Conservation (phyloP, 768 basidiomycete genomes). For the Tulasnella sp. region DNA sequence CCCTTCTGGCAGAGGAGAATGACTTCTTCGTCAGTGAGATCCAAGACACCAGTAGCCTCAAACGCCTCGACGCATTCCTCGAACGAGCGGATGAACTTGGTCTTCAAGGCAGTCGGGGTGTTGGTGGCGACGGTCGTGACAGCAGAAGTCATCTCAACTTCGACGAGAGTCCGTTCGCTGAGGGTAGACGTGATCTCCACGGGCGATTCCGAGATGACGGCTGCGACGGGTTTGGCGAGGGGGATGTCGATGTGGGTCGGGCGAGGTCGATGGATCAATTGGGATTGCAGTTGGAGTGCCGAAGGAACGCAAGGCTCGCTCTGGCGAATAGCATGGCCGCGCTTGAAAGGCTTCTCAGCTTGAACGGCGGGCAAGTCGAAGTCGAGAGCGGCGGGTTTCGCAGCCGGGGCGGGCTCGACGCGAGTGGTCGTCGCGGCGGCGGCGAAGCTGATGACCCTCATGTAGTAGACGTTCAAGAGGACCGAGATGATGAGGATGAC, state of each 20-base stretch:
- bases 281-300: background rate
- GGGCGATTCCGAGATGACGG: background rate
- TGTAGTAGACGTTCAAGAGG: constrained; percentile 87
- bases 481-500: constrained; percentile 82
- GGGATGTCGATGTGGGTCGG: constrained; percentile 23
- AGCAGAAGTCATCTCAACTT: background rate
- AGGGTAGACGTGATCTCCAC: background rate
- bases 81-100: constrained; percentile 52
- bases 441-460: constrained; percentile 60
- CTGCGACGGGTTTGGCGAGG: background rate
- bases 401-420: constrained; percentile 39
- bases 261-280: background rate
- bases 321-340: constrained; percentile 25
- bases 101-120: background rate
- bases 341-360: constrained; percentile 53
- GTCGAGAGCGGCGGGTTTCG: background rate
- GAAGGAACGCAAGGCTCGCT: constrained; percentile 15
- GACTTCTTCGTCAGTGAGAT: constrained; percentile 89
- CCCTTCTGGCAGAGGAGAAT: constrained; percentile 85
- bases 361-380: constrained; percentile 40
- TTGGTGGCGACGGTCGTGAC: background rate
- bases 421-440: constrained; percentile 19
- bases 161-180: background rate
- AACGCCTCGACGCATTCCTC: constrained; percentile 81
- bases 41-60: constrained; percentile 63